Evolutionary conservation across 148 eudicot species (phyloP).

Genomic region (Nyssa sinensis): DNA sequence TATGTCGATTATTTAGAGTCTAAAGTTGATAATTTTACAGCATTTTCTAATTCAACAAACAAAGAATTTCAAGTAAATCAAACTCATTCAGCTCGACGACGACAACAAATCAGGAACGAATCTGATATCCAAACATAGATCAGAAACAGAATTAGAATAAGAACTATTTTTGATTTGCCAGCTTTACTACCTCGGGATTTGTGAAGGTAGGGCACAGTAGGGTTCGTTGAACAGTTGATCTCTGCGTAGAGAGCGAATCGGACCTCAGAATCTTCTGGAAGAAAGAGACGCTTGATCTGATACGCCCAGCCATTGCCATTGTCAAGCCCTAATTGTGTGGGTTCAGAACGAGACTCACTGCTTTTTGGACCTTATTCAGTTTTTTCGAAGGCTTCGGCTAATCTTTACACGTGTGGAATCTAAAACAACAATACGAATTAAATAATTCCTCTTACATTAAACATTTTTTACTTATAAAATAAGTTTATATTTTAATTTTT

Average conservation of each 20-base stretch:
- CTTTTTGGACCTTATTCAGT: too few species aligned
- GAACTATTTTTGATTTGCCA: neutral
- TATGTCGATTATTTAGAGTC: too few species aligned
- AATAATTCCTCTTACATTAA: too few species aligned
- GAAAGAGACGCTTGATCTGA: conserved; percentile 54
- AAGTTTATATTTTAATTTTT: too few species aligned
- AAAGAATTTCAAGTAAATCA: neutral
- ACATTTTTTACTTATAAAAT: too few species aligned
- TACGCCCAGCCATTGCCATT: conserved; percentile 72
- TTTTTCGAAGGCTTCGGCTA: too few species aligned
- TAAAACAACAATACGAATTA: too few species aligned
- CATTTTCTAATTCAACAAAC: too few species aligned
- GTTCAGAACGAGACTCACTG: neutral
- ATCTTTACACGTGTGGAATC: too few species aligned
- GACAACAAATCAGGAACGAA: neutral
- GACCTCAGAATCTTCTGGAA: conserved; percentile 32
- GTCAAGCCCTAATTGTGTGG: neutral
- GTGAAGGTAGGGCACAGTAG: conserved; percentile 34
- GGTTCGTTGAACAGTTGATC: conserved; percentile 34
- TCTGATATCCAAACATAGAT: neutral
- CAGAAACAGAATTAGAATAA: neutral
- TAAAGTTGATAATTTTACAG: too few species aligned
- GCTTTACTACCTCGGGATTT: conserved; percentile 39
- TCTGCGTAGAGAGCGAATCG: conserved; percentile 34
- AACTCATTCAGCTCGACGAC: neutral